Evolutionary conservation across 148 eudicot species (phyloP).

Genomic region (Vaccinium corymbosum): DNA sequence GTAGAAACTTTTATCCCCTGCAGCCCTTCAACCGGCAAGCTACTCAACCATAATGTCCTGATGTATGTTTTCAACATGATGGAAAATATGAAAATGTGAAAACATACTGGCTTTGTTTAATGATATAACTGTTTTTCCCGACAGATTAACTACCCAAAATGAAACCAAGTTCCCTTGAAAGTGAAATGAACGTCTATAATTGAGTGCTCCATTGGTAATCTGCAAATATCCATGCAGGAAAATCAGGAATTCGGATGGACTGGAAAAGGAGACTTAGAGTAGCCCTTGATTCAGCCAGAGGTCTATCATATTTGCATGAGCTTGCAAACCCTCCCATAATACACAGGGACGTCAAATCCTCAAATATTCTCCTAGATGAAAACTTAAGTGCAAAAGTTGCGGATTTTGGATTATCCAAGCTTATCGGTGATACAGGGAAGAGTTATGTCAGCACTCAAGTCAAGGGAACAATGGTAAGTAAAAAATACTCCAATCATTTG

Average conservation of each 20-base stretch:
- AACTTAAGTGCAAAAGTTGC: constrained; percentile 23
- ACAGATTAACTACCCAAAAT: background rate
- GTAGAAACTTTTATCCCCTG: background rate
- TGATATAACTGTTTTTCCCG: background rate
- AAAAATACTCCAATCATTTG: background rate
- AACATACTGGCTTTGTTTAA: background rate
- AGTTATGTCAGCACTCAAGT: constrained; percentile 28
- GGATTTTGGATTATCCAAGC: constrained; percentile 31
- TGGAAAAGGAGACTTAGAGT: constrained; percentile 23
- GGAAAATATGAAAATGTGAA: background rate
- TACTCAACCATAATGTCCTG: background rate
- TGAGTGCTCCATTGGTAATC: background rate
- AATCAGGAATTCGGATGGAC: constrained; percentile 24
- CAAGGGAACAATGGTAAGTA: constrained; percentile 28
- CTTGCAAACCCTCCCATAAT: constrained; percentile 31
- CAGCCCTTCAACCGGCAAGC: background rate
- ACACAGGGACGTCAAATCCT: constrained; percentile 24
- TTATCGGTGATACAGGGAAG: constrained; percentile 5
- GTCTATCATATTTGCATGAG: constrained; percentile 25
- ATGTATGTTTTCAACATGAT: background rate
- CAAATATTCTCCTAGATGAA: constrained; percentile 26
- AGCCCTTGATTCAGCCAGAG: constrained; percentile 26
- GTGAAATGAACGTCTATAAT: background rate
- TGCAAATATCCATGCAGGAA: constrained; percentile 10
- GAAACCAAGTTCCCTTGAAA: background rate